Conservation (phyloP, 768 basidiomycete species). For the Ramaria sp. region DNA sequence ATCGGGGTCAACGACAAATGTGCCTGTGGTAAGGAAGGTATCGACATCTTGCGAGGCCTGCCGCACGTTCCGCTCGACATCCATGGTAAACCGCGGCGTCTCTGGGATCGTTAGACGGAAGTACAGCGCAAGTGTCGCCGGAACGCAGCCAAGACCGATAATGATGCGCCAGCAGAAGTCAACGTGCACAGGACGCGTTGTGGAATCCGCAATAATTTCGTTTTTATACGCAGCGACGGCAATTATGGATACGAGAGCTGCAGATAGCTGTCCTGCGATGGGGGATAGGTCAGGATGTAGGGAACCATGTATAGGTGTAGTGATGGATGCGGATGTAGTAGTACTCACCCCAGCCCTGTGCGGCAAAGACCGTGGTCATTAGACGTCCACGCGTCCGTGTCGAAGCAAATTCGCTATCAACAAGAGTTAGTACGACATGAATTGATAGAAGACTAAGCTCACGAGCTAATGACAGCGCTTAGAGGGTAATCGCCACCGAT, state of each 20-base stretch:
- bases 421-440: background rate
- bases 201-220: constrained; percentile 35
- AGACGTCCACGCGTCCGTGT: constrained; percentile 70
- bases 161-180: constrained; percentile 81
- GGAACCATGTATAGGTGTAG: too few relatives aligned
- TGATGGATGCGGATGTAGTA: too few relatives aligned
- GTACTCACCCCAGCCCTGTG: constrained; percentile 76
- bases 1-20: constrained; percentile 40
- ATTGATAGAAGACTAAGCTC: background rate
- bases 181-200: constrained; percentile 32
- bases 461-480: constrained; percentile 72
- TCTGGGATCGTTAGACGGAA: constrained; percentile 92
- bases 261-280: constrained; percentile 28
- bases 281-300: background rate
- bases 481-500: constrained; percentile 89
- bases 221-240: constrained; percentile 60
- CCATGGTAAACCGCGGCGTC: constrained; percentile 88
- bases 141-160: constrained; percentile 81
- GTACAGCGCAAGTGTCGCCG: constrained; percentile 73
- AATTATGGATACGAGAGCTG: constrained; percentile 56
- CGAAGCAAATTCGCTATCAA: constrained; percentile 56
- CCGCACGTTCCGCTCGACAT: constrained; percentile 75
- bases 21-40: constrained; percentile 45
- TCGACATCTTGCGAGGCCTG: constrained; percentile 69
- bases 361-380: constrained; percentile 82